phyloP scores from a whole-genome alignment of 768 basidiomycete genomes.

The Boletus huronensis region DNA sequence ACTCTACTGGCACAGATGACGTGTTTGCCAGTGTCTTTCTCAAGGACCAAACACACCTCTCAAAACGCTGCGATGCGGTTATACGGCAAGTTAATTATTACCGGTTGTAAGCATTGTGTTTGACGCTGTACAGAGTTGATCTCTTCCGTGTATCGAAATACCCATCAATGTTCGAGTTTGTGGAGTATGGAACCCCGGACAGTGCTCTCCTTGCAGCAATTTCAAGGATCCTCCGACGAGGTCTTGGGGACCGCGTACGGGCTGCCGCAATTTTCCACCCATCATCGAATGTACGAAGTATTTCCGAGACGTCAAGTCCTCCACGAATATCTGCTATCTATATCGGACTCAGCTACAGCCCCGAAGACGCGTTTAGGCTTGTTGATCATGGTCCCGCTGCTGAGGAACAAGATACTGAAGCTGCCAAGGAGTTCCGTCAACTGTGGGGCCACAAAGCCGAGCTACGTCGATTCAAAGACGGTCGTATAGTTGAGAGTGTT shows the following conservation, averaged over 20 bases:
- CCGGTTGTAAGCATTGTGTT: background rate
- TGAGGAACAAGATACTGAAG: constrained; percentile 51
- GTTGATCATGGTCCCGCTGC: constrained; percentile 91
- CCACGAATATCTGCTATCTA: constrained; percentile 48
- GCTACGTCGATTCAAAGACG: constrained; percentile 93
- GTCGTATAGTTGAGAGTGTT: constrained; percentile 88
- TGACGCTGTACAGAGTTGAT: constrained; percentile 44
- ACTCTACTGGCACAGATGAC: constrained; percentile 46
- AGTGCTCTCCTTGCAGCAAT: constrained; percentile 55
- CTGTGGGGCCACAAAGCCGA: constrained; percentile 95
- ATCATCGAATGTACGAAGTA: constrained; percentile 41
- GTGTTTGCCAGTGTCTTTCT: constrained; percentile 72
- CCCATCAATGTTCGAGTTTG: constrained; percentile 37
- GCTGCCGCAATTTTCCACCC: constrained; percentile 61
- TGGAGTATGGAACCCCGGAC: constrained; percentile 58
- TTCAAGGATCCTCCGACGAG: constrained; percentile 50
- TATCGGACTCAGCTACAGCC: constrained; percentile 75
- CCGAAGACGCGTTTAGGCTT: constrained; percentile 71
- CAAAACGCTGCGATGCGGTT: constrained; percentile 70
- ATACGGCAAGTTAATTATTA: constrained; percentile 45
- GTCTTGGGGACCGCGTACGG: constrained; percentile 69
- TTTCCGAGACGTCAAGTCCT: constrained; percentile 55
- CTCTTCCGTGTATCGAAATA: constrained; percentile 39
- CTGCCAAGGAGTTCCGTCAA: constrained; percentile 61
- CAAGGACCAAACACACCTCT: constrained; percentile 60